Percentiles rank a stretch among this genome's conserved stretches.
Evolutionary conservation across 768 basidiomycete species (phyloP).

Genomic region (Plicaturopsis crispa): DNA sequence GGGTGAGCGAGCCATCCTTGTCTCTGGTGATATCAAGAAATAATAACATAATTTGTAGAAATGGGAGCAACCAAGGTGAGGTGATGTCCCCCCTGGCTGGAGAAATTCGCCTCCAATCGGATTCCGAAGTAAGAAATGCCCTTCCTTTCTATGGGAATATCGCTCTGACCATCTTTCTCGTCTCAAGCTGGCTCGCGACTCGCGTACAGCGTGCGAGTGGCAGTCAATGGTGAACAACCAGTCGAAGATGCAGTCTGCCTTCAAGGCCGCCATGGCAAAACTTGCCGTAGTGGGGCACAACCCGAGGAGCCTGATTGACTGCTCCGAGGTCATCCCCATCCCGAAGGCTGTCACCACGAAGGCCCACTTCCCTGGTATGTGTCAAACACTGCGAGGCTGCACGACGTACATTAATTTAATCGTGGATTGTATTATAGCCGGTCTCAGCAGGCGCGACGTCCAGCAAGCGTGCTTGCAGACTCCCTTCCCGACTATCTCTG

Average conservation of each 20-base stretch:
- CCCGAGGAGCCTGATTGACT: slow-evolving; percentile 12
- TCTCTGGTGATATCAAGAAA: slow-evolving; percentile 1
- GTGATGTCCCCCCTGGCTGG: slow-evolving; percentile 13
- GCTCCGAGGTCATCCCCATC: slow-evolving; percentile 18
- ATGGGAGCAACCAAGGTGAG: slow-evolving; percentile 14
- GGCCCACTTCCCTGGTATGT: too few relatives aligned
- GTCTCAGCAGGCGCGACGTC: slow-evolving; percentile 8
- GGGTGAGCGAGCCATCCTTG: slow-evolving; percentile 5
- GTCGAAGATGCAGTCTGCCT: slow-evolving; percentile 9
- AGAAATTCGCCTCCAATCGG: slow-evolving; percentile 20
- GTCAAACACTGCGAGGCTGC: too few relatives aligned
- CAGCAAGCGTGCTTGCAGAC: slow-evolving; percentile 12
- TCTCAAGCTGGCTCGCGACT: slow-evolving; percentile 13
- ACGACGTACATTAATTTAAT: too few relatives aligned
- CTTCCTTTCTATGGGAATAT: slow-evolving; percentile 3
- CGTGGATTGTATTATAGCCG: slow-evolving; percentile 10
- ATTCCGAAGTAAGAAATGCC: slow-evolving; percentile 8
- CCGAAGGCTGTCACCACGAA: slow-evolving; percentile 3
- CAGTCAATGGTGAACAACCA: slow-evolving; percentile 19
- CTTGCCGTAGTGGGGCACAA: slow-evolving; percentile 15
- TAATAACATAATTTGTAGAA: too few relatives aligned
- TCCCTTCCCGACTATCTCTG: slow-evolving; percentile 12
- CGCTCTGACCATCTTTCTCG: slow-evolving; percentile 3
- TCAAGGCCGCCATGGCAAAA: slow-evolving; percentile 13
- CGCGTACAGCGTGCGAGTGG: slow-evolving; percentile 17